These are phyloP conservation scores for Gracilaria gracilis DNA, from an alignment of 23 red algal genomes.

Conservation along the genomic window DNA sequence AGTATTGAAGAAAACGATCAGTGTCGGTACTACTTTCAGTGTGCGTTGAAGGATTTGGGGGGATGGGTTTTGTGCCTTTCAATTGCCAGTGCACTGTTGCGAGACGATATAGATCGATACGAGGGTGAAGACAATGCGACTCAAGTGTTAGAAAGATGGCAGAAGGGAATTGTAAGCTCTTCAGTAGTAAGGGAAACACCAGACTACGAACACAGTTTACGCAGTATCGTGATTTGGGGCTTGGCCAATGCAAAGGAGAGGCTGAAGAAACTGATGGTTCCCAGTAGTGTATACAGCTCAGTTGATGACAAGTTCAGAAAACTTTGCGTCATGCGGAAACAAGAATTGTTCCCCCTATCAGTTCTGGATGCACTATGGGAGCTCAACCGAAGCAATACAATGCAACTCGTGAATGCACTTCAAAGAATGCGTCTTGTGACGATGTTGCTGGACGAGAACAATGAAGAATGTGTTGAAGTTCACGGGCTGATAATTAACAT, in stretches of 20 bases:
- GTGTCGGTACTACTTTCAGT: neutral
- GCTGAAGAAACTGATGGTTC: neutral
- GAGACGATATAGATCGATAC: neutral
- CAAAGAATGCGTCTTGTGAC: neutral
- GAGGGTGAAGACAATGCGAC: neutral
- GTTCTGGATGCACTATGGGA: neutral
- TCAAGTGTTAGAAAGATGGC: neutral
- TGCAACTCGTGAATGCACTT: neutral
- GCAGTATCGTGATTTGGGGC: neutral
- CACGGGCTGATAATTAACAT: conserved; percentile 2
- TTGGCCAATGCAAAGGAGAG: neutral
- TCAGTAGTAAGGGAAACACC: neutral
- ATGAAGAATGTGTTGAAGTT: neutral
- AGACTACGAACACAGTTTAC: neutral
- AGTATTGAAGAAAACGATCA: neutral
- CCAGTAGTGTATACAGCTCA: neutral
- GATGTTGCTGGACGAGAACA: neutral
- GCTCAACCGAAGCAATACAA: neutral
- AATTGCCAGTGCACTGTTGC: neutral
- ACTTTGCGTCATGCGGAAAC: conserved; percentile 2
- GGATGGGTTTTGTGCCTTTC: neutral
- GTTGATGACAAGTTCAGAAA: neutral
- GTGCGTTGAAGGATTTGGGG: neutral
- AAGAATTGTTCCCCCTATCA: neutral
- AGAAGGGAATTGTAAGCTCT: neutral